Evolutionary conservation across 1,284 basidiomycete species (phyloP).

Genomic region (Rhodotorula sp.): DNA sequence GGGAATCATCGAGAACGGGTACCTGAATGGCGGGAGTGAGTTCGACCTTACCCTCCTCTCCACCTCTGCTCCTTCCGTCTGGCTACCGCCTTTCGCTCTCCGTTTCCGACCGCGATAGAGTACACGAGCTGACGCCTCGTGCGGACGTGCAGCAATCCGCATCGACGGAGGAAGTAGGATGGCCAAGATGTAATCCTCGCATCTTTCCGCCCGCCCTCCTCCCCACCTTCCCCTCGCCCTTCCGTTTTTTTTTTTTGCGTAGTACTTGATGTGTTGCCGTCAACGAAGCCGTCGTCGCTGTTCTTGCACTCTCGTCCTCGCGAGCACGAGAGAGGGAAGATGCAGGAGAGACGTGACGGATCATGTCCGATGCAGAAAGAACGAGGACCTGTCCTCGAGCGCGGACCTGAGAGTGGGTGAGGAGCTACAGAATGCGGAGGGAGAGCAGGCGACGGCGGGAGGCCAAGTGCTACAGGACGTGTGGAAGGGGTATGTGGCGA

Average conservation of each 20-base stretch:
- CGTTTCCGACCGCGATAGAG: background rate
- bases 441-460: background rate
- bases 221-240: too few species aligned
- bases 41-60: background rate
- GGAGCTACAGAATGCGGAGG: background rate
- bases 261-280: too few species aligned
- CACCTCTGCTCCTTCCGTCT: background rate
- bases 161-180: conserved; percentile 38
- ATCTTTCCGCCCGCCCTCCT: too few species aligned
- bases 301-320: too few species aligned
- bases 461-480: background rate
- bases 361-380: background rate
- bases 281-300: too few species aligned
- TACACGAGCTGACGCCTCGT: too few species aligned
- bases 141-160: conserved; percentile 18
- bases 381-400: too few species aligned
- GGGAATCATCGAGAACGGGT: conserved; percentile 43
- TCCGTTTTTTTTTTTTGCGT: too few species aligned
- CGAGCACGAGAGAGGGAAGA: background rate
- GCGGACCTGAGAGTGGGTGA: too few species aligned
- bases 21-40: conserved; percentile 37
- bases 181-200: conserved; percentile 35
- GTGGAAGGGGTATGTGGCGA: background rate
- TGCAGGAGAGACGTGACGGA: background rate
- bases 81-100: too few species aligned